Base-by-base conservation (phyloP, 331 rosid genomes). In the Arachis monticola region DNA sequence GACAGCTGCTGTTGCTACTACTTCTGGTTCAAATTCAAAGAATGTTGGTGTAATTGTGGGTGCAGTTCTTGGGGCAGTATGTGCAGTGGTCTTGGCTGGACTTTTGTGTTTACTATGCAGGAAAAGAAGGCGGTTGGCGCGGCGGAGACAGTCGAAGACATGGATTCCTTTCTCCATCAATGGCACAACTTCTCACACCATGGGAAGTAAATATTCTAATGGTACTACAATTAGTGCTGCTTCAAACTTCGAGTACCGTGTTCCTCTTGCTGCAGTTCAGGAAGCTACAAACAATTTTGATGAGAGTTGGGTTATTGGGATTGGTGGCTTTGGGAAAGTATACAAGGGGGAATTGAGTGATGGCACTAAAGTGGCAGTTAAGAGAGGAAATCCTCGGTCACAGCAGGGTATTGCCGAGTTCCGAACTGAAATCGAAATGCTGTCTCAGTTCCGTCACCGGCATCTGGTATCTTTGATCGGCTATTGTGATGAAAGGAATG, bases 401-500 rank as follows among this genome's bases (percentile, higher is more conserved):
- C 89, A 87, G 57, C 91, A 89, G 67, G 95, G 97, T 10, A 83
- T 91, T 74, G 88, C 88, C 8, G 95, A 89, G 79, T 91, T 91
- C 77, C 83, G 77, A 77, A 91, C 95, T 30, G 97, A 91, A 69
- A 87, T 91, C 2, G 91, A 83, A 83, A 87, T 91, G 97, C 70
- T 91, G 44, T 87, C 97, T 77, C 95, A 89, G 70, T 87, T 91
- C 62, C 91, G 92, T 9, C 97, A 91, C 64, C 88, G 97, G 27
- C 97, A 91, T 78, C 85, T 91, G 74, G 95, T 91, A 38, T 91
- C 97, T 3, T 69, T 91, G 78, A 91, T 91, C 35, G 97, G 97
- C 7, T 88, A 91, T 60, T 91, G 94, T 79, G 94, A 91, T 75
- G 95, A 91, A 75, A 85, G 71, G 81, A 89, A 77, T 80, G 95